Evolutionary conservation across 768 basidiomycete genomes (phyloP), one percentile per base, ranked within the genome.

Genomic region (Baorangia bicolor): DNA sequence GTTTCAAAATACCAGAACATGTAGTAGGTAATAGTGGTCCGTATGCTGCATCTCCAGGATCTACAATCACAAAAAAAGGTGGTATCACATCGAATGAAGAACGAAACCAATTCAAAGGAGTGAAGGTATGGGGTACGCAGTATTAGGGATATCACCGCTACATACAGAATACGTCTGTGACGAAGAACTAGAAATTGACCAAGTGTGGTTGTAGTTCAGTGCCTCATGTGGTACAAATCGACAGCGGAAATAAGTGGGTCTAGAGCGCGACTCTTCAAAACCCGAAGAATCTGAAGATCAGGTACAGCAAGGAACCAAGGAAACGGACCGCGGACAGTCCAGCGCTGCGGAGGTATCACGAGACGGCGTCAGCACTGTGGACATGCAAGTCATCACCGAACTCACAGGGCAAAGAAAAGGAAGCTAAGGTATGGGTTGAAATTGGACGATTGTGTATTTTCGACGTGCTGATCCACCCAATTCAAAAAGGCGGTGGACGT

Each of bases 391-490:
- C 4, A 34, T 39, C 31, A 18, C 10, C 16, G 41, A n/a, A 68
- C 79, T 66, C 58, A 79, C 79, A 85, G 77, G 11, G 79, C 76
- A 59, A 74, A 84, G 79, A 95, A 94, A 51, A 94, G 79, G 77
- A 92, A 88, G 28, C 81, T 83, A 46, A 92, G 80, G 72, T 94
- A 95, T n/a, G 93, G 92, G 66, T 95, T 95, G 77, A 94, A 94
- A 23, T 78, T 78, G 14, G 81, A 75, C 53, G 79, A 76, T 5
- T 75, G 74, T 1, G 73, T 69, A n/a, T 66, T 70, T 44, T 78
- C 69, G 48, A 92, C 75, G 61, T 88, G 82, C 30, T 73, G 52
- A 25, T 79, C 72, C 31, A 90, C 85, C 87, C 89, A 94, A 18
- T 82, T 77, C 38, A 81, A 78, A 74, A 95, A 95, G 8, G 83